Percentiles rank a stretch among this genome's conserved stretches.
Evolutionary conservation across 2,329 filamentous ascomycete genomes (phyloP).

Genomic region (Clonostachys chloroleuca): DNA sequence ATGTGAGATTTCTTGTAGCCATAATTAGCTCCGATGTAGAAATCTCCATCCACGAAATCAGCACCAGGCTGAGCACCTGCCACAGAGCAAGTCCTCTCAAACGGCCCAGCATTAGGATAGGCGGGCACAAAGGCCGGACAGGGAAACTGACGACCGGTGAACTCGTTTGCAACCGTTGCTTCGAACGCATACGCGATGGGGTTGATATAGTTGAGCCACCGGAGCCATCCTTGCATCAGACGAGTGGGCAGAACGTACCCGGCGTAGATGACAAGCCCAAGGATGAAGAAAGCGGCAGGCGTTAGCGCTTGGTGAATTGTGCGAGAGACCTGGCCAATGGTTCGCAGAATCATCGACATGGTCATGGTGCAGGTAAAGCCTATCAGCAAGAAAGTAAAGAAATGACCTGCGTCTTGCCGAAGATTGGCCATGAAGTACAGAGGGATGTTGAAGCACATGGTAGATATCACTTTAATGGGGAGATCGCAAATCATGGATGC

Average conservation of each 20-base stretch:
- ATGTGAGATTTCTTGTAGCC: slow-evolving; percentile 48
- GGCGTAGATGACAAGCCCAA: slow-evolving; percentile 57
- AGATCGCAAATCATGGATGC: slow-evolving; percentile 29
- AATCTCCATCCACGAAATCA: slow-evolving; percentile 41
- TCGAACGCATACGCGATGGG: slow-evolving; percentile 64
- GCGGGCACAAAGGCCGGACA: slow-evolving; percentile 42
- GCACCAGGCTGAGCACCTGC: slow-evolving; percentile 46
- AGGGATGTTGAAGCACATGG: slow-evolving; percentile 34
- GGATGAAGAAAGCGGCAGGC: slow-evolving; percentile 46
- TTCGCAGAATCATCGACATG: slow-evolving; percentile 75
- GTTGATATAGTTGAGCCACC: slow-evolving; percentile 63
- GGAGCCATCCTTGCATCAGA: slow-evolving; percentile 67
- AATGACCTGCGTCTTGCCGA: slow-evolving; percentile 33
- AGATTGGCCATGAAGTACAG: slow-evolving; percentile 45
- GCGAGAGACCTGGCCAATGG: slow-evolving; percentile 65
- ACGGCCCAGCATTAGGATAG: slow-evolving; percentile 28
- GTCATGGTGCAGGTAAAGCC: slow-evolving; percentile 30
- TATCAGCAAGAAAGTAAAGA: slow-evolving; percentile 39
- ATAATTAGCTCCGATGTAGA: slow-evolving; percentile 46
- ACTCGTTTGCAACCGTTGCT: slow-evolving; percentile 49
- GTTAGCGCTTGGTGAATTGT: slow-evolving; percentile 57
- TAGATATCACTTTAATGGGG: slow-evolving; percentile 29
- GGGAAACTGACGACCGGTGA: slow-evolving; percentile 45
- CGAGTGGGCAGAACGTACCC: slow-evolving; percentile 47
- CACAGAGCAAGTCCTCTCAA: slow-evolving; percentile 48